phyloP scores from a whole-genome alignment of 805 yeast genomes.

The Cyberlindnera maclurae region DNA sequence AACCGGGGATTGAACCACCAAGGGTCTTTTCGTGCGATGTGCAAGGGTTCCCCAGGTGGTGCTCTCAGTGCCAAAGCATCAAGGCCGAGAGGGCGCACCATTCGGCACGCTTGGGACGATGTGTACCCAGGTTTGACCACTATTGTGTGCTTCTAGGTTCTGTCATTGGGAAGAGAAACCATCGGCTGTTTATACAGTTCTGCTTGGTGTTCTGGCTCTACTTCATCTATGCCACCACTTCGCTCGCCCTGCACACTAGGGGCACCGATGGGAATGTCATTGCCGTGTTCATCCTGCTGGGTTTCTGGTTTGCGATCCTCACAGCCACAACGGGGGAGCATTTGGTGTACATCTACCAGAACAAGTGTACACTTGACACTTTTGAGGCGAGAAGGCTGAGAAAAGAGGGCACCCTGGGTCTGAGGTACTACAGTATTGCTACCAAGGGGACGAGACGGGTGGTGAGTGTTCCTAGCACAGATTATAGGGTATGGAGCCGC shows the following conservation, averaged over 20 bases:
- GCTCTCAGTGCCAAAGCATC: slow-evolving; percentile 56
- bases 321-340: slow-evolving; percentile 37
- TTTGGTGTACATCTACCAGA: slow-evolving; percentile 35
- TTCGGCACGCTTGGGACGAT: slow-evolving; percentile 44
- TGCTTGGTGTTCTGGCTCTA: slow-evolving; percentile 30
- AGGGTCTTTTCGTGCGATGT: slow-evolving; percentile 58
- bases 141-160: slow-evolving; percentile 74
- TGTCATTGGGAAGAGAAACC: slow-evolving; percentile 64
- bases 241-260: slow-evolving; percentile 28
- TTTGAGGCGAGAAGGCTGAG: slow-evolving; percentile 31
- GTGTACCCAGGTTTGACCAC: slow-evolving; percentile 79
- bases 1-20: slow-evolving; percentile 37
- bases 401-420: slow-evolving; percentile 14
- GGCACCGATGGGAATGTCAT: slow-evolving; percentile 34
- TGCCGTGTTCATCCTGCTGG: slow-evolving; percentile 37
- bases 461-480: slow-evolving; percentile 22
- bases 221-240: slow-evolving; percentile 33
- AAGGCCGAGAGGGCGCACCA: slow-evolving; percentile 70
- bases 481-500: slow-evolving; percentile 16
- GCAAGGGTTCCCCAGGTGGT: slow-evolving; percentile 73
- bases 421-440: slow-evolving; percentile 23
- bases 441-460: slow-evolving; percentile 36
- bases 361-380: slow-evolving; percentile 57
- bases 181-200: slow-evolving; percentile 50
- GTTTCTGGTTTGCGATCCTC: slow-evolving; percentile 40